Base-by-base conservation (phyloP, 2,329 filamentous ascomycete species). In the Hymenoscyphus fructigenus region DNA sequence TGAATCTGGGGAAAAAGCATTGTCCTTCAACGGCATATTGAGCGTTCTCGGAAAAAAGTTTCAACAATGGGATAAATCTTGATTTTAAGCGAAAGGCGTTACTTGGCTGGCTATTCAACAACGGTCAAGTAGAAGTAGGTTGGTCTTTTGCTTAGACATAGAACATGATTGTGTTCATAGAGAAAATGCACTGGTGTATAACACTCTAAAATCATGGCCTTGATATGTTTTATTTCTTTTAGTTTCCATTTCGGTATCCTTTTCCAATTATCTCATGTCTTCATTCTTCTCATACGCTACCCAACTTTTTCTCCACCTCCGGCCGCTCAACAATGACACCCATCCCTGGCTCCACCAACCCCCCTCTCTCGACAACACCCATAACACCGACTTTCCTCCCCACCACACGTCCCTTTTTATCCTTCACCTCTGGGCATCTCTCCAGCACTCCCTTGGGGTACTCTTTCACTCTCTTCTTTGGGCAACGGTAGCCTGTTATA, bases 21-120 rank as follows among this genome's bases (percentile, higher is more conserved):
- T 81, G 79, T 80, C 82, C 84, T 86, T 87, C 85, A 88, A 87
- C 85, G 83, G 84, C 84, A 86, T 82, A 76, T 73, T 66, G 68
- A 68, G 65, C 68, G 63, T 68, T 66, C 41, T 50, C 44, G 57
- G 69, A 62, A 69, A 65, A 76, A 74, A 70, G 68, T 72, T 76
- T 77, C 75, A 77, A 77, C 76, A 76, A 71, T 68, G 67, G 70
- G 72, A 64, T 47, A 23, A 28, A 62, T 32, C 69, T 32, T 71
- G 63, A 64, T 67, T 68, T 66, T 74, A 65, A 75, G 73, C 71
- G 73, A 68, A 69, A 69, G 74, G 74, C 73, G 75, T 75, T 76
- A 73, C 75, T 76, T 77, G 75, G 75, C 75, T 75, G 75, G 75
- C 74, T 73, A 71, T 77, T 76, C 75, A 76, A 77, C 75, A 71